Evolutionary conservation across 148 eudicot species (phyloP), one percentile per base, ranked within the genome.

Genomic region (Chenopodium quinoa): DNA sequence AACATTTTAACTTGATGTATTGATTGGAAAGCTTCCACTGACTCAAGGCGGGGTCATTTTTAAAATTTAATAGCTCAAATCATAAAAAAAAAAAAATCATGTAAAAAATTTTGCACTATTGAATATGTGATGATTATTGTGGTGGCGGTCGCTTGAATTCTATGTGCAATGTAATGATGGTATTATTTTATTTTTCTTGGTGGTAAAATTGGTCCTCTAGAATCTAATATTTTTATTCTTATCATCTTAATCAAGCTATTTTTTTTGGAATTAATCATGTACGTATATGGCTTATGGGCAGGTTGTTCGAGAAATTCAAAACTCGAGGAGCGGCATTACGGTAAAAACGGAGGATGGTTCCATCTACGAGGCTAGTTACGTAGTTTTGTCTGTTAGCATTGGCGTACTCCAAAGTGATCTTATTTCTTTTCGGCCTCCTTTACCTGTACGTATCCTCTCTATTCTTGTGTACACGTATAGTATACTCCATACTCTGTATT

Each of bases 381-480:
- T 91, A 19, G 87, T 94, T 81, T 86, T 94, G 90, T 91, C 98
- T 0, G 93, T 87, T 81, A 92, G 97, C 84, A 93, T 94, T 81
- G 98, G 98, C 14, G 98, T 94, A 78, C 98, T 94, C 81, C 95
- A 94, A 88, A 94, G 97, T 85, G 67, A 90, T 84, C 91, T 94
- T 29, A 91, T 94, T 80, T 87, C 93, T 84, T 91, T 94, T 85
- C 67, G 73, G 65, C 98, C 98, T 27, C 86, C 93, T 34, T 88
- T 94, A 80, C 98, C 98, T 48, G 98, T 94, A 88, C 48, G 90
- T 84, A 50, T 86, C 68, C 46, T 22, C 72, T 76, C 60, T 76
- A 11, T 77, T 25, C 34, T 29, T 76, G 60, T 37, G 73, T 70
- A 37, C 8, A 22, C 20, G 73, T 17, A 6, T 34, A 56, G 40